phyloP scores from a whole-genome alignment of 768 basidiomycete genomes.

The Trametes punicea region DNA sequence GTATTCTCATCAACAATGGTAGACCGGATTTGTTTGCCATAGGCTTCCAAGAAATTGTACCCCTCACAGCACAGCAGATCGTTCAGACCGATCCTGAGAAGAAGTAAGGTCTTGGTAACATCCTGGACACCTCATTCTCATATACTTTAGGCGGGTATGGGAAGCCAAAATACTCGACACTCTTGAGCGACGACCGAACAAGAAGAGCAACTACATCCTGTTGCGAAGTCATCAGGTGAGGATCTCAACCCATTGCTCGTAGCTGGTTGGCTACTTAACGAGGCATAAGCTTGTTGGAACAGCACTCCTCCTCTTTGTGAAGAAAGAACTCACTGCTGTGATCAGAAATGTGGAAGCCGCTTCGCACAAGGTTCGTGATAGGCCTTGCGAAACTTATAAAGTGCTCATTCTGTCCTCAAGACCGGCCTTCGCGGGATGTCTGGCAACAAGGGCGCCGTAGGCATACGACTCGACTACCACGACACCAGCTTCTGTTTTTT shows the following conservation, averaged over 20 bases:
- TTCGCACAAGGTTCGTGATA: constrained; percentile 75
- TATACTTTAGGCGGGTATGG: constrained; percentile 67
- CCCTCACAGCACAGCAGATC: constrained; percentile 96
- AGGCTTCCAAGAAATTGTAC: constrained; percentile 97
- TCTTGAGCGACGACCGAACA: constrained; percentile 65
- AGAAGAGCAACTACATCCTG: constrained; percentile 73
- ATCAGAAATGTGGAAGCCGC: constrained; percentile 93
- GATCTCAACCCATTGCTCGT: background rate
- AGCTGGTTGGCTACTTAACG: background rate
- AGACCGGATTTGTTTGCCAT: constrained; percentile 89
- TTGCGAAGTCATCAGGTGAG: constrained; percentile 88
- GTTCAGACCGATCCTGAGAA: constrained; percentile 94
- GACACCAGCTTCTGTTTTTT: constrained; percentile 94
- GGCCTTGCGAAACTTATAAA: background rate
- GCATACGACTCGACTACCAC: constrained; percentile 86
- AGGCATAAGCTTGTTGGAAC: constrained; percentile 85
- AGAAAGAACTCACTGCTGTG: constrained; percentile 66
- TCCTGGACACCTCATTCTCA: background rate
- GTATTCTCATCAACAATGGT: constrained; percentile 30
- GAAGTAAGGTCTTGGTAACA: constrained; percentile 41
- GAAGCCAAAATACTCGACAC: constrained; percentile 79
- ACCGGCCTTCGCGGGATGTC: constrained; percentile 92
- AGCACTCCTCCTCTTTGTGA: constrained; percentile 82
- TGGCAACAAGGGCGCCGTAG: constrained; percentile 96
- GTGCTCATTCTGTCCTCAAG: constrained; percentile 33